A percentile compares a stretch with the other conserved stretches of the same genome.
phyloP scores from a whole-genome alignment of 1,284 basidiomycete species.

The Cryptococcus sp. region DNA sequence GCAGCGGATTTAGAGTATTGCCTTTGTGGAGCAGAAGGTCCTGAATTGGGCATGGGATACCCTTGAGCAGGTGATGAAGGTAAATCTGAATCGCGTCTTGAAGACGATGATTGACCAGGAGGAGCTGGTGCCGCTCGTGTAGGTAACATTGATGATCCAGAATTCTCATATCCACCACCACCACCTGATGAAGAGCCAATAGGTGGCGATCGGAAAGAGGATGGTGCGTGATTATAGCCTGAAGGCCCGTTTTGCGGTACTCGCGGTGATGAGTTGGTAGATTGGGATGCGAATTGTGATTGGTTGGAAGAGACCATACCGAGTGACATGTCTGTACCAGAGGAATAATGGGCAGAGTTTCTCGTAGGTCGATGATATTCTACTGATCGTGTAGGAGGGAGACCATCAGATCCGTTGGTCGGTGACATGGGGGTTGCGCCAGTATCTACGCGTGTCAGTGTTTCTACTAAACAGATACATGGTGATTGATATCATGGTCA shows the following conservation, averaged over 20 bases:
- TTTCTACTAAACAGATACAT: neutral
- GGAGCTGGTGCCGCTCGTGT: constrained; percentile 28
- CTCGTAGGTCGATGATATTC: constrained; percentile 45
- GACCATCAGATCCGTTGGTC: constrained; percentile 9
- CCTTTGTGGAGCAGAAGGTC: neutral
- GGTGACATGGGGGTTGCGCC: constrained; percentile 44
- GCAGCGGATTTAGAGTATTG: constrained; percentile 25
- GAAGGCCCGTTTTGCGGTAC: constrained; percentile 5
- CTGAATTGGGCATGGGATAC: neutral
- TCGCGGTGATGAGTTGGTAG: constrained; percentile 16
- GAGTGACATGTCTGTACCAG: constrained; percentile 40
- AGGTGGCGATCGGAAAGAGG: constrained; percentile 23
- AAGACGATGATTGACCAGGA: constrained; percentile 8
- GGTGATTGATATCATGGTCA: neutral
- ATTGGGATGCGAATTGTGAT: constrained; percentile 1
- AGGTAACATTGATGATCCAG: constrained; percentile 18
- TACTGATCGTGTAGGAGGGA: constrained; percentile 25
- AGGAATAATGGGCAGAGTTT: constrained; percentile 37
- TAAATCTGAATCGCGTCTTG: constrained; percentile 6
- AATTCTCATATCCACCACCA: constrained; percentile 8
- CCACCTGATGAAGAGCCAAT: constrained; percentile 5
- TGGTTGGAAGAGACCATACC: constrained; percentile 33
- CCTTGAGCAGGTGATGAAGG: constrained; percentile 8
- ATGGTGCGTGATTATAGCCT: constrained; percentile 10
- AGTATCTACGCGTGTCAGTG: constrained; percentile 29